A percentile compares a stretch with the other conserved stretches of the same genome.
phyloP scores from a whole-genome alignment of 352 stramenopile genomes.

The Phytophthora sojae region DNA sequence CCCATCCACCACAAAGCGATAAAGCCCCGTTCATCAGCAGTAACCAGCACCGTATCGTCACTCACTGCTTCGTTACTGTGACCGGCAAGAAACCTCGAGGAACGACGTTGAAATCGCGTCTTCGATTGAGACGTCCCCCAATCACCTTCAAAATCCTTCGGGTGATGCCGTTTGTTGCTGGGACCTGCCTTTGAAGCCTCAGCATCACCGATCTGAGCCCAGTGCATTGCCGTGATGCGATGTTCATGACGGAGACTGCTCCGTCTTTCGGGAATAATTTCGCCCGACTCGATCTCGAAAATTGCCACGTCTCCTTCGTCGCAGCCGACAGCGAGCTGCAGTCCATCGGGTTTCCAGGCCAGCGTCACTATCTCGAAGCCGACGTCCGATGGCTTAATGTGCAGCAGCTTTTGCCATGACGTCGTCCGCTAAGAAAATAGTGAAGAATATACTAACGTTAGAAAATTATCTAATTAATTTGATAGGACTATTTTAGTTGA shows the following conservation, averaged over 20 bases:
- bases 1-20: constrained; percentile 75
- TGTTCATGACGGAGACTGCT: constrained; percentile 49
- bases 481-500: not conserved
- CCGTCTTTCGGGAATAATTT: constrained; percentile 38
- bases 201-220: constrained; percentile 29
- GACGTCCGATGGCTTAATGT: constrained; percentile 72
- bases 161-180: constrained; percentile 11
- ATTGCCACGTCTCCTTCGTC: constrained; percentile 75
- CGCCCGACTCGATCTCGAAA: constrained; percentile 69
- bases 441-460: constrained; percentile 1
- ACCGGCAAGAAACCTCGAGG: constrained; percentile 39
- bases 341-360: constrained; percentile 72
- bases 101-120: constrained; percentile 44
- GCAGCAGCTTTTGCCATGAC: constrained; percentile 79
- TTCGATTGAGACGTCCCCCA: constrained; percentile 27
- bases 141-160: not conserved
- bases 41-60: constrained; percentile 55
- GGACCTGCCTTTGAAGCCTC: not conserved
- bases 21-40: constrained; percentile 46
- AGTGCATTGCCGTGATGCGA: constrained; percentile 69
- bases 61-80: not conserved
- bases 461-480: not conserved
- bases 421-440: constrained; percentile 59
- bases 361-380: constrained; percentile 60
- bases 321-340: constrained; percentile 70